Evolutionary conservation across 345 rosid genomes (phyloP).

Genomic region (Gossypium arboreum): DNA sequence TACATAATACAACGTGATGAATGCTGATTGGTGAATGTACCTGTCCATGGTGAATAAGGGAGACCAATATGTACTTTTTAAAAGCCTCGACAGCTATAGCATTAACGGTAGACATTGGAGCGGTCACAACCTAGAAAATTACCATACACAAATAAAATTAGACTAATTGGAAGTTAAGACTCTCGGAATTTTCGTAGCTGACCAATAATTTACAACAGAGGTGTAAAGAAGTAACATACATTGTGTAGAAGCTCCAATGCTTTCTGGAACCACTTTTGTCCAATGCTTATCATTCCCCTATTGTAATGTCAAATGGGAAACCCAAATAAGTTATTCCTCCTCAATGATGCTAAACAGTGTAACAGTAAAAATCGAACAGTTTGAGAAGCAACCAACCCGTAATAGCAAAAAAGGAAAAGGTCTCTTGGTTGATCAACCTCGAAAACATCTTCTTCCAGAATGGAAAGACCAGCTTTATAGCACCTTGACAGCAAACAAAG

Average conservation of each 20-base stretch:
- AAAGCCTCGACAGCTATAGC: conserved; percentile 91
- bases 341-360: background rate
- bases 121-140: conserved; percentile 71
- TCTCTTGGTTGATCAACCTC: conserved; percentile 92
- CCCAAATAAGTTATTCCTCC: background rate
- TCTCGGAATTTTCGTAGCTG: background rate
- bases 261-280: conserved; percentile 69
- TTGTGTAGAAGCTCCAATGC: conserved; percentile 92
- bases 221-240: conserved; percentile 29
- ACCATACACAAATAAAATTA: conserved; percentile 12
- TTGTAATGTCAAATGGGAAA: conserved; percentile 22
- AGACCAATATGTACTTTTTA: conserved; percentile 81
- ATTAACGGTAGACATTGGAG: conserved; percentile 72
- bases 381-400: conserved; percentile 56
- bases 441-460: conserved; percentile 74
- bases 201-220: conserved; percentile 19
- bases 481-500: conserved; percentile 71
- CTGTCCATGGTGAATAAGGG: conserved; percentile 82
- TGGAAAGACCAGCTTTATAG: conserved; percentile 71
- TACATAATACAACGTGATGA: conserved; percentile 3
- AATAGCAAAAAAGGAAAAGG: conserved; percentile 83
- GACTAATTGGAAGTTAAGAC: conserved; percentile 3
- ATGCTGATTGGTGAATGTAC: conserved; percentile 25
- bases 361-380: conserved; percentile 10
- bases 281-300: conserved; percentile 97